Evolutionary conservation across 179 eudicot species (phyloP), one percentile per base, ranked within the genome.

Genomic region (Gypsophila paniculata): DNA sequence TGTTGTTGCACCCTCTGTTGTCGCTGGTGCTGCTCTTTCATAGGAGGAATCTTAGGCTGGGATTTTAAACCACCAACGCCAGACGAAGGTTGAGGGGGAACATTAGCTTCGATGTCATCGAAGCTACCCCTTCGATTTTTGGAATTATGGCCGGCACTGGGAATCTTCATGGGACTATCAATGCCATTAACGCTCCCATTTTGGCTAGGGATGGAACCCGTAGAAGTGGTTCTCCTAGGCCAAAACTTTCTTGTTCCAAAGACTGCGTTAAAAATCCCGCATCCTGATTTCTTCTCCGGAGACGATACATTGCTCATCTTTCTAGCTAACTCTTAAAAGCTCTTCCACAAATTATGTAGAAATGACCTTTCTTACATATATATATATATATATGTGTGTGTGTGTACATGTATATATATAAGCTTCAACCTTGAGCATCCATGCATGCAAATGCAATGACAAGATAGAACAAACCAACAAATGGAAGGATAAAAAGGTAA

Each of bases 191-290:
- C 55, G 59, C 65, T 78, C 53, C 63, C 68, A 71, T 63, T 75
- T 25, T 23, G 72, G 5, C 65, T 60, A 2, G 78, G 81, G 46
- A 88, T 74, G 22, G 91, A 77, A 15, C 87, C 81, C 1, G 95
- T 75, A 0, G 96, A 85, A 8, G 83, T 74, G 48, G 93, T 32
- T 76, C 91, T 84, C 60, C 85, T 81, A 4, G 90, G 81, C 86
- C 85, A 72, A 25, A 74, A 63, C 59, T 72, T 84, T 15, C 78
- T 82, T 10, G 85, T 78, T 18, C 96, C 93, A 11, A 89, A 86
- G 60, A 93, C 82, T 12, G 88, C 91, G 34, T 60, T 76, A 6
- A 88, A 55, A 5, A 93, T 46, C 51, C 98, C 91, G 80, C 98
- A 93, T 4, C 96, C 91, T 18, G 79, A 55, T 78, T 49, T 89